Percentiles rank a stretch among this genome's conserved stretches.
These are phyloP conservation scores for Gliomastix tumulicola DNA, from an alignment of 2,329 filamentous ascomycete species.

Conservation along the genomic window DNA sequence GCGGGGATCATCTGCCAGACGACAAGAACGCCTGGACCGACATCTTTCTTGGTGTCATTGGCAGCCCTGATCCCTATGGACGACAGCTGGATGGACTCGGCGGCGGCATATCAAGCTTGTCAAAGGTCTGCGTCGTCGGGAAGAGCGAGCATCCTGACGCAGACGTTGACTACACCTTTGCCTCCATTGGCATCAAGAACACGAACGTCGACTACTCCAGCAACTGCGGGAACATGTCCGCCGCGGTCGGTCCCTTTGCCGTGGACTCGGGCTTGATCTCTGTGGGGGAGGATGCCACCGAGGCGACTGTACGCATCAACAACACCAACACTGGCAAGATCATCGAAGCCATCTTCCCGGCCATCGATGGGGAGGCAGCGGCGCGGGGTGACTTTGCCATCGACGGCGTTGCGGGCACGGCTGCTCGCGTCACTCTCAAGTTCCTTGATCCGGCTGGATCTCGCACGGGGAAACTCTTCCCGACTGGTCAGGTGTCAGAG, in stretches of 20 bases:
- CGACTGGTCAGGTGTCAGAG: constrained; percentile 48
- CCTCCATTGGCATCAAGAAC: constrained; percentile 58
- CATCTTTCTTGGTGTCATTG: constrained; percentile 38
- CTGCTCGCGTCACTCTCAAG: constrained; percentile 45
- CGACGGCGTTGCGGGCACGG: constrained; percentile 53
- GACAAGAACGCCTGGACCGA: not conserved
- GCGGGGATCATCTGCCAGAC: not conserved
- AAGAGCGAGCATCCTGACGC: constrained; percentile 25
- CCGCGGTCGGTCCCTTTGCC: constrained; percentile 51
- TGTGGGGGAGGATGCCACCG: constrained; percentile 17
- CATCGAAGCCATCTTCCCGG: constrained; percentile 34
- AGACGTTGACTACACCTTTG: constrained; percentile 66
- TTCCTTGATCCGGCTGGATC: constrained; percentile 55
- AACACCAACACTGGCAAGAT: constrained; percentile 68
- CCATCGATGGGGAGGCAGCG: not conserved
- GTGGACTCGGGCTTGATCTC: constrained; percentile 21
- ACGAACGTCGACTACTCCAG: constrained; percentile 56
- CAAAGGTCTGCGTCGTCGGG: constrained; percentile 62
- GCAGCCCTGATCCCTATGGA: constrained; percentile 56
- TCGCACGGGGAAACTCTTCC: constrained; percentile 45
- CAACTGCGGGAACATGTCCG: constrained; percentile 70
- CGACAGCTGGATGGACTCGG: constrained; percentile 65
- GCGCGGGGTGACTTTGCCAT: constrained; percentile 46
- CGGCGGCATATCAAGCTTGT: constrained; percentile 57
- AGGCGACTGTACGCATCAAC: constrained; percentile 13